Conservation (phyloP, 1,284 basidiomycete genomes). For the Laetiporus sulphureus region DNA sequence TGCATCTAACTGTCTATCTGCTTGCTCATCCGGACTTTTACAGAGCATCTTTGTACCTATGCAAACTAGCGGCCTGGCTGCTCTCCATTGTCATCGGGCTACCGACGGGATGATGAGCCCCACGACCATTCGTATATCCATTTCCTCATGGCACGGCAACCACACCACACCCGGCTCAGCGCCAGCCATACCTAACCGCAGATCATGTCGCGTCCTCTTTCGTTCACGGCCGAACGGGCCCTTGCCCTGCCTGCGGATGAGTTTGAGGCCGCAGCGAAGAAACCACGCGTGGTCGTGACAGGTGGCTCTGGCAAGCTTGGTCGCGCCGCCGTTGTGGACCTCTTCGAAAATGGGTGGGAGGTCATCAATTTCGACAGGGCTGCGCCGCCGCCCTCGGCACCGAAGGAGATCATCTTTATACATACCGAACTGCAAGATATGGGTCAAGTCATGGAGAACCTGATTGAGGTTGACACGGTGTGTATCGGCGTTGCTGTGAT, state of each 20-base stretch:
- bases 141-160: background rate
- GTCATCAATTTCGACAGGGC: slow-evolving; percentile 9
- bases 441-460: slow-evolving; percentile 10
- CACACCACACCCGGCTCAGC: background rate
- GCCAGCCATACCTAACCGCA: background rate
- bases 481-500: background rate
- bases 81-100: background rate
- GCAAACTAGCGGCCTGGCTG: background rate
- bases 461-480: slow-evolving; percentile 9
- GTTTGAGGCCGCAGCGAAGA: slow-evolving; percentile 1
- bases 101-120: background rate
- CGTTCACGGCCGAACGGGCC: slow-evolving; percentile 4
- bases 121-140: background rate
- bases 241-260: slow-evolving; percentile 3
- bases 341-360: slow-evolving; percentile 7
- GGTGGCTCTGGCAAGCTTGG: slow-evolving; percentile 9
- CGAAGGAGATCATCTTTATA: slow-evolving; percentile 5
- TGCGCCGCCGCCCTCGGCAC: slow-evolving; percentile 1
- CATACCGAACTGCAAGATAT: slow-evolving; percentile 6
- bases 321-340: slow-evolving; percentile 6
- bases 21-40: background rate
- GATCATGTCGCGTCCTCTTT: slow-evolving; percentile 5
- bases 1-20: background rate
- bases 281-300: slow-evolving; percentile 6
- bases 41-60: background rate